These are phyloP conservation scores for Pseudoturritis turrita DNA, from an alignment of 345 rosid genomes.

Conservation along the genomic window DNA sequence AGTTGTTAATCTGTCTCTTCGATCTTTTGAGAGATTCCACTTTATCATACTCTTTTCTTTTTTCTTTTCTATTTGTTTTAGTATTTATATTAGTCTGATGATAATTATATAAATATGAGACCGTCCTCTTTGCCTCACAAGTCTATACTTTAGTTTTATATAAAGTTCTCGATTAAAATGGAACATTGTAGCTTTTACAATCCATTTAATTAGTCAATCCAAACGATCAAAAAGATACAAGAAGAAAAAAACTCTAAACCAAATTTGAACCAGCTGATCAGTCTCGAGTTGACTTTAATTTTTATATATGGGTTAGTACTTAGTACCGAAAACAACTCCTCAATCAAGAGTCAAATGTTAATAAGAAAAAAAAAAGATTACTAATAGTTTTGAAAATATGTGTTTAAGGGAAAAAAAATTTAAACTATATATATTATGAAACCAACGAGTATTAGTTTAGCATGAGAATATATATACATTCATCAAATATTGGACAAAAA, in stretches of 20 bases:
- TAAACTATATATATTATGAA: too few species aligned
- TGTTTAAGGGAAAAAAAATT: too few species aligned
- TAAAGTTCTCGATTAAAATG: slow-evolving; percentile 16
- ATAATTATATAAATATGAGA: slow-evolving; percentile 6
- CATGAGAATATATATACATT: too few species aligned
- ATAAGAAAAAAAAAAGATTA: too few species aligned
- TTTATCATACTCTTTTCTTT: slow-evolving; percentile 19
- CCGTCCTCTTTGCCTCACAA: slow-evolving; percentile 21
- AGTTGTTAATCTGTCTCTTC: slow-evolving; percentile 40
- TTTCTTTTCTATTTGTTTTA: not conserved
- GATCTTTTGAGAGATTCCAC: slow-evolving; percentile 35
- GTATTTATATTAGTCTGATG: not conserved
- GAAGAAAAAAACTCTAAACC: not conserved
- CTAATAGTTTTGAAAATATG: too few species aligned
- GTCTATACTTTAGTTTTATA: not conserved
- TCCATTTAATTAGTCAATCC: slow-evolving; percentile 13
- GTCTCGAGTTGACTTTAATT: not conserved
- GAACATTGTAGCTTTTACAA: slow-evolving; percentile 12
- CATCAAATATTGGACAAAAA: too few species aligned
- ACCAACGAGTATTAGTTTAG: too few species aligned
- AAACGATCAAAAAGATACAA: not conserved
- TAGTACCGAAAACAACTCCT: not conserved
- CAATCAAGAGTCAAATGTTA: not conserved
- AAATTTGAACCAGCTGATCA: not conserved
- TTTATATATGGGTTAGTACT: not conserved